These are phyloP conservation scores for Starmerella bombi DNA, from an alignment of 805 yeast genomes.

Conservation along the genomic window DNA sequence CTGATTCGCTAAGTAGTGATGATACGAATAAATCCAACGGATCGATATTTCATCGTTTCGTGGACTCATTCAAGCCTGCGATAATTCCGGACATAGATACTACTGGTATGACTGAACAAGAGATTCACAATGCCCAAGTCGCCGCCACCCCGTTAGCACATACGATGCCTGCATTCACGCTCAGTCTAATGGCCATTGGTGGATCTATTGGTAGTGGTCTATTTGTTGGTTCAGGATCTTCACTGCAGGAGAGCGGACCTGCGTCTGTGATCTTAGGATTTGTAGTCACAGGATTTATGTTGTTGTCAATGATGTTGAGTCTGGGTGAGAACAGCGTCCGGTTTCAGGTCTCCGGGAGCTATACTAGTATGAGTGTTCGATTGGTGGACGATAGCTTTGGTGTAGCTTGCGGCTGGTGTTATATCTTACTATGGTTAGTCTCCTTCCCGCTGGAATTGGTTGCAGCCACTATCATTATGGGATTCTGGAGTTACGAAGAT, in stretches of 20 bases:
- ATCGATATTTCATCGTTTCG: too few species aligned
- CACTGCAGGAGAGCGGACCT: conserved; percentile 38
- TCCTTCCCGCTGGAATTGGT: conserved; percentile 51
- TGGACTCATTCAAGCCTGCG: conserved; percentile 20
- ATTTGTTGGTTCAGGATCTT: conserved; percentile 38
- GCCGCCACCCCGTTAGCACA: conserved; percentile 26
- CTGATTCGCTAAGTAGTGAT: too few species aligned
- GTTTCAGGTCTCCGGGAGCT: conserved; percentile 48
- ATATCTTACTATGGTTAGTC: conserved; percentile 46
- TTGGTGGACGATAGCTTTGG: conserved; percentile 52
- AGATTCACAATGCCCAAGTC: conserved; percentile 12
- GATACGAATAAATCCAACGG: too few species aligned
- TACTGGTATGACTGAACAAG: conserved; percentile 19
- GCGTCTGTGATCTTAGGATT: conserved; percentile 39
- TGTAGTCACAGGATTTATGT: conserved; percentile 39
- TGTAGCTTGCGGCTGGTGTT: conserved; percentile 56
- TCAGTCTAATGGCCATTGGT: conserved; percentile 51
- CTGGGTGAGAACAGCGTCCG: conserved; percentile 56
- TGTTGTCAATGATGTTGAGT: conserved; percentile 45
- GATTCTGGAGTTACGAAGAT: conserved; percentile 37
- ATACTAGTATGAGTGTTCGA: conserved; percentile 42
- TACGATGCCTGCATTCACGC: conserved; percentile 26
- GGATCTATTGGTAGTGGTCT: conserved; percentile 70
- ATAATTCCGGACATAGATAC: conserved; percentile 14
- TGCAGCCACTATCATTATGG: conserved; percentile 43